Percentiles rank a stretch among this genome's conserved stretches.
Conservation (phyloP, 768 basidiomycete genomes). For the Boletus eberwhitei region DNA sequence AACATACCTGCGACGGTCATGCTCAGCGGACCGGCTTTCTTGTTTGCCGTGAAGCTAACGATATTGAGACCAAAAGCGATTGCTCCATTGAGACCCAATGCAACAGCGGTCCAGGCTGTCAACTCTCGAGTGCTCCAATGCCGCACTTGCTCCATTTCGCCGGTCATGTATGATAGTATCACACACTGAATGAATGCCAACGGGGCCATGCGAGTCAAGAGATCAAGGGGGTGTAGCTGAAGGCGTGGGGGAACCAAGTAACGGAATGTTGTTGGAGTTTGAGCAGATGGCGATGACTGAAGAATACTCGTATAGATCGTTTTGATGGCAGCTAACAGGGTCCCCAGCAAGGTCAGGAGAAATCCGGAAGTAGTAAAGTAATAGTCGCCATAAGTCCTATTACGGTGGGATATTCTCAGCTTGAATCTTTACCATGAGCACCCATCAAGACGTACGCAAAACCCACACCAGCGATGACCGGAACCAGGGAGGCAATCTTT, state of each 20-base stretch:
- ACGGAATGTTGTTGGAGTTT: slow-evolving; percentile 14
- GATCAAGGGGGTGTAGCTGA: slow-evolving; percentile 72
- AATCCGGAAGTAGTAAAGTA: slow-evolving; percentile 86
- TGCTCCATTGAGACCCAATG: slow-evolving; percentile 71
- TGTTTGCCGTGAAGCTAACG: slow-evolving; percentile 95
- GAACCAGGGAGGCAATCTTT: slow-evolving; percentile 72
- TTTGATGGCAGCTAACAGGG: slow-evolving; percentile 88
- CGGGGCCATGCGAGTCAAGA: slow-evolving; percentile 87
- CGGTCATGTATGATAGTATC: slow-evolving; percentile 69
- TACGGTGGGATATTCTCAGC: background rate
- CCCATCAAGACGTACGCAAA: slow-evolving; percentile 58
- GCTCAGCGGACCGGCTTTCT: slow-evolving; percentile 80
- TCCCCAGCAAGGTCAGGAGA: slow-evolving; percentile 84
- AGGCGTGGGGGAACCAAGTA: slow-evolving; percentile 34
- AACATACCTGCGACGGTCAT: slow-evolving; percentile 86
- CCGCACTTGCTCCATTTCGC: slow-evolving; percentile 70
- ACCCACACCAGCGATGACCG: slow-evolving; percentile 87
- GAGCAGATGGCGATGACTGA: slow-evolving; percentile 42
- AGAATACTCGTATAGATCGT: slow-evolving; percentile 87
- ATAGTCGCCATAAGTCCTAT: slow-evolving; percentile 92
- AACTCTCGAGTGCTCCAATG: slow-evolving; percentile 43
- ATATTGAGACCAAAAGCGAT: slow-evolving; percentile 94
- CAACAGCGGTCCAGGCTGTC: slow-evolving; percentile 40
- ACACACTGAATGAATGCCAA: slow-evolving; percentile 88
- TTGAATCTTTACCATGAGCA: background rate